These are phyloP conservation scores for Pseudophaeomoniella oleicola DNA, from an alignment of 2,329 filamentous ascomycete species.

Conservation along the genomic window DNA sequence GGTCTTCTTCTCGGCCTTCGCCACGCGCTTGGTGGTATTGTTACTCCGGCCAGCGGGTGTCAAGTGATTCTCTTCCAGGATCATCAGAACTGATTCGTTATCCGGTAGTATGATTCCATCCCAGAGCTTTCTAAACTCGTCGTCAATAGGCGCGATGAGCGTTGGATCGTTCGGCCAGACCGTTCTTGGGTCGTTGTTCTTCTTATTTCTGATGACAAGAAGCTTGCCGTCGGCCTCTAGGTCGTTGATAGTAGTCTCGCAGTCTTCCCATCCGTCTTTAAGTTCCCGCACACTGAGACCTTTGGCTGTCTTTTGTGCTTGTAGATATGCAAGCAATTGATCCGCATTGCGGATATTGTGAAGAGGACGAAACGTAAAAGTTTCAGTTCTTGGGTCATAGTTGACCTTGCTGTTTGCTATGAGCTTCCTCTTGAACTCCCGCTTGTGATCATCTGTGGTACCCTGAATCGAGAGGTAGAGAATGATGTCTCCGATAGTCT, in stretches of 20 bases:
- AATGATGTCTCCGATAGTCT: constrained; percentile 21
- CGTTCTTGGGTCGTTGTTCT: constrained; percentile 72
- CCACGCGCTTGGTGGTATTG: constrained; percentile 34
- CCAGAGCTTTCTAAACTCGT: constrained; percentile 76
- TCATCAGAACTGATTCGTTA: constrained; percentile 53
- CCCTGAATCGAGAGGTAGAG: constrained; percentile 37
- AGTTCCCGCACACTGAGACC: constrained; percentile 78
- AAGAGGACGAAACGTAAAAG: constrained; percentile 70
- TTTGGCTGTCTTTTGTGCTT: constrained; percentile 64
- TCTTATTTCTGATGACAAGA: constrained; percentile 78
- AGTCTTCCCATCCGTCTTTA: constrained; percentile 90
- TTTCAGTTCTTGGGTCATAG: constrained; percentile 43
- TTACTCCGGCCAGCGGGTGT: constrained; percentile 76
- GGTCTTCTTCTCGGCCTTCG: constrained; percentile 51
- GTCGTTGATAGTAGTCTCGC: constrained; percentile 58
- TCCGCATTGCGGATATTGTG: constrained; percentile 69
- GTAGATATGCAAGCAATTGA: constrained; percentile 66
- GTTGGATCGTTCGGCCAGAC: constrained; percentile 82
- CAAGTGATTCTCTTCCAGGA: constrained; percentile 62
- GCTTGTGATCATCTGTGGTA: not conserved
- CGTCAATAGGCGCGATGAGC: constrained; percentile 60
- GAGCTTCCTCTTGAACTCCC: constrained; percentile 6
- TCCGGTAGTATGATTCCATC: constrained; percentile 63
- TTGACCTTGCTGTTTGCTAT: constrained; percentile 41
- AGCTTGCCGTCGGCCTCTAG: constrained; percentile 68